Evolutionary conservation across 1,284 basidiomycete genomes (phyloP), one percentile per base, ranked within the genome.

Genomic region (Ustilago crameri): DNA sequence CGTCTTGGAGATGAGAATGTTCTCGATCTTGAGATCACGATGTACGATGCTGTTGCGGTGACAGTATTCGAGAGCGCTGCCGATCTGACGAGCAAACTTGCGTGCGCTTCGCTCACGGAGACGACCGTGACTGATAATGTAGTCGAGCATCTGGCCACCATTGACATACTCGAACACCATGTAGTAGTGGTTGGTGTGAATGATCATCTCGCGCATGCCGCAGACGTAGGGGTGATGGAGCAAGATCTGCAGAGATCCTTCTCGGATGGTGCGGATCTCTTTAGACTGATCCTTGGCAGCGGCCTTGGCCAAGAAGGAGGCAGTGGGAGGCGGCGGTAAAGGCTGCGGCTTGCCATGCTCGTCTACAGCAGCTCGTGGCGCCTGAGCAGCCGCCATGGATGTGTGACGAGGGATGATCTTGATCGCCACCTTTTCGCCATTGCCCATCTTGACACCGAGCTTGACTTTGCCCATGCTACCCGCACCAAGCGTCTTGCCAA

Each of bases 381-480:
- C 82, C 53, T 77, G 85, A 51, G 76, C 85, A 0, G 84, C 75
- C 20, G 88, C 86, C 15, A 69, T 82, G 85, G 91, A 84, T 85
- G 87, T 69, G 87, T 90, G 86, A 15, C 95, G 89, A 22, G 96
- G 95, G 18, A 98, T 90, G 81, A 98, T 98, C 87, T 98, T 98
- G 86, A 98, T 93, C 10, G 96, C 96, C 70, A 95, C 95, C 89
- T 95, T 96, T 85, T 97, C 93, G 41, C 92, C 92, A 1, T 93
- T 92, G 74, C 90, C 83, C 74, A 91, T 92, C 83, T 95, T 93
- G 40, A 91, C 91, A 8, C 93, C 95, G 18, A 98, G 89, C 87
- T 98, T 98, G 80, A 98, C 96, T 84, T 98, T 98, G 75, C 95
- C 96, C 95, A 98, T 98, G 84, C 93, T 95, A 37, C 96, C 95